phyloP scores from a whole-genome alignment of 345 rosid genomes.

The Murraya paniculata region DNA sequence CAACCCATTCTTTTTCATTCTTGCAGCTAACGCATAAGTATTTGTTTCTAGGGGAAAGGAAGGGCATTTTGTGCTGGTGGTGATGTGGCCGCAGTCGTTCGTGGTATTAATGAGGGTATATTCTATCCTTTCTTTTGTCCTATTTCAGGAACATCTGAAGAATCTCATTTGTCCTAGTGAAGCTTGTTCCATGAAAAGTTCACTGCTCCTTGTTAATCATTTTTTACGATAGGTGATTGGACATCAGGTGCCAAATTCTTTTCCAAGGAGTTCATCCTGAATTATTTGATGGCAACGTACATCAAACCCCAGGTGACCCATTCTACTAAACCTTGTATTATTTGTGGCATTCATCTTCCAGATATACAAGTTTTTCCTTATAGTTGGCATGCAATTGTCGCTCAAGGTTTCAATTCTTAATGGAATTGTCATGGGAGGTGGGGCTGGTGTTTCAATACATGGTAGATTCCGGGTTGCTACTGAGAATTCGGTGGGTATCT shows the following conservation, averaged over 20 bases:
- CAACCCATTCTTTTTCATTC: no score
- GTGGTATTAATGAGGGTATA: constrained; percentile 41
- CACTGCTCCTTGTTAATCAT: not conserved
- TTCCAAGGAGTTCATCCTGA: constrained; percentile 49
- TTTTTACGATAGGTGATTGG: constrained; percentile 50
- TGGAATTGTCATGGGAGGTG: constrained; percentile 94
- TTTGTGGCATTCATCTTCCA: not conserved
- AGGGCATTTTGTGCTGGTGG: constrained; percentile 86
- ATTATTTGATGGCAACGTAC: constrained; percentile 67
- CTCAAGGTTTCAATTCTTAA: constrained; percentile 67
- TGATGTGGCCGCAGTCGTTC: constrained; percentile 63
- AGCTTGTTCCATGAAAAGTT: not conserved
- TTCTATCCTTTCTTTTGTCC: not conserved
- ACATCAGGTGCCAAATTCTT: constrained; percentile 49
- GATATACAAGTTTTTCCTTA: not conserved
- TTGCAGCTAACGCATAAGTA: not conserved
- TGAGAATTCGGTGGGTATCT: constrained; percentile 58
- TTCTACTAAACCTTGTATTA: not conserved
- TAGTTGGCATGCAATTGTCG: not conserved
- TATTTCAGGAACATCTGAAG: not conserved
- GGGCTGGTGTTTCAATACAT: constrained; percentile 70
- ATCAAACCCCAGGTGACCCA: constrained; percentile 61
- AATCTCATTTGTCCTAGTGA: not conserved
- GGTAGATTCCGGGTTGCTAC: constrained; percentile 80
- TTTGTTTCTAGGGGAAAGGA: constrained; percentile 54